Evolutionary conservation across 2,329 filamentous ascomycete genomes (phyloP).

Genomic region (Orbilia oligospora): DNA sequence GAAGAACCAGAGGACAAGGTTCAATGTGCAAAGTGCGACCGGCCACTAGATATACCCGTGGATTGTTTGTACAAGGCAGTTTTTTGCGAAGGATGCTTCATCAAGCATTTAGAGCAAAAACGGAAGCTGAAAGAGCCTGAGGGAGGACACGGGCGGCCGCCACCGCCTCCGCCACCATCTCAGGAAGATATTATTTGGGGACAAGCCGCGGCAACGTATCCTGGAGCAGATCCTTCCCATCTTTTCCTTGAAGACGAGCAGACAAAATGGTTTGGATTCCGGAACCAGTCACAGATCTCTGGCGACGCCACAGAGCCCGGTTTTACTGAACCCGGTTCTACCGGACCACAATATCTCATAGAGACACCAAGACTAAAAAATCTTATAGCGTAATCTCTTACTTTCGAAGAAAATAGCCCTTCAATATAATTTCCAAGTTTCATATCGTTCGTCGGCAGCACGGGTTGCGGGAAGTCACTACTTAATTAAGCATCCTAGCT

Average conservation of each 20-base stretch:
- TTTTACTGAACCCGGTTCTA: neutral
- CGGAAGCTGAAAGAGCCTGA: neutral
- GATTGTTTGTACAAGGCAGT: neutral
- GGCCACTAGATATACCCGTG: neutral
- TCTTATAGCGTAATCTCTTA: conserved; percentile 2
- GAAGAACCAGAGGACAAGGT: neutral
- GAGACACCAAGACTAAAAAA: conserved; percentile 19
- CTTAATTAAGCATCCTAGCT: conserved; percentile 15
- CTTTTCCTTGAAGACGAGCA: conserved; percentile 5
- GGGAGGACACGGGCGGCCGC: neutral
- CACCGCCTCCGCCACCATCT: neutral
- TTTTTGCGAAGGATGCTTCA: conserved; percentile 12
- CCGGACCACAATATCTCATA: neutral
- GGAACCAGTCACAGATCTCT: neutral
- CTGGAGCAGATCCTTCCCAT: neutral
- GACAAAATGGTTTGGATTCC: conserved; percentile 35
- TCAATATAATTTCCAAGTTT: conserved; percentile 28
- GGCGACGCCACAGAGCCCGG: no score
- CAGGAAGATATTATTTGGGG: neutral
- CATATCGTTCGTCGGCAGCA: conserved; percentile 26
- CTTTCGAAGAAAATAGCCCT: neutral
- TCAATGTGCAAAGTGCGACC: neutral
- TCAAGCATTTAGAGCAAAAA: neutral
- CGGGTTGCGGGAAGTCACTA: conserved; percentile 27
- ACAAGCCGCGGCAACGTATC: neutral